Evolutionary conservation across 495 filamentous ascomycete genomes (phyloP).

Genomic region (Trichoderma asperelloides): DNA sequence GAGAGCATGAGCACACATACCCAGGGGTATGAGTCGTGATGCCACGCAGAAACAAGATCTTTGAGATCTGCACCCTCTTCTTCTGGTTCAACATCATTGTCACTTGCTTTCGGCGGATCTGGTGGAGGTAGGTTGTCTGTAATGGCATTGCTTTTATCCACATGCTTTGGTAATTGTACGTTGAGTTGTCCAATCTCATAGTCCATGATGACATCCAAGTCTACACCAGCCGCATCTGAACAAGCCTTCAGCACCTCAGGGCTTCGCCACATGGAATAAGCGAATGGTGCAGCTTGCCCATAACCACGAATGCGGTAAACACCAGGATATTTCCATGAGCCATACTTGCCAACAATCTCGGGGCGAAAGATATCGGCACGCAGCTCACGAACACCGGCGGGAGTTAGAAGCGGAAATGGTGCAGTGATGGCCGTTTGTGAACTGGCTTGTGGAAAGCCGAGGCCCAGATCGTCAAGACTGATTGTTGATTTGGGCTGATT

Average conservation of each 20-base stretch:
- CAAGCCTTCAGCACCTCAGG: slow-evolving; percentile 55
- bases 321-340: not conserved
- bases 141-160: slow-evolving; percentile 27
- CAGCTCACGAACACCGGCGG: not conserved
- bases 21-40: slow-evolving; percentile 67
- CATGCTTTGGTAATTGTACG: slow-evolving; percentile 21
- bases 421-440: not conserved
- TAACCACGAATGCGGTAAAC: not conserved
- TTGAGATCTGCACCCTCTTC: slow-evolving; percentile 20
- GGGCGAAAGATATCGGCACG: slow-evolving; percentile 8
- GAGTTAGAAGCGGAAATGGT: not conserved
- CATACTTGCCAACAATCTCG: not conserved
- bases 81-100: not conserved
- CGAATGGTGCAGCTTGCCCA: slow-evolving; percentile 38
- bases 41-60: slow-evolving; percentile 59
- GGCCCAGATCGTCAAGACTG: not conserved
- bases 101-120: not conserved
- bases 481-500: not conserved
- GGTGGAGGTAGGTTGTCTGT: slow-evolving; percentile 19
- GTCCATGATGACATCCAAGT: slow-evolving; percentile 61
- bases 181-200: slow-evolving; percentile 70
- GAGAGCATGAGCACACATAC: slow-evolving; percentile 72
- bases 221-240: slow-evolving; percentile 66
- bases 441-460: not conserved
- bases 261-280: slow-evolving; percentile 62